Base-by-base conservation (phyloP, 2,329 filamentous ascomycete genomes). In the Xylaria sp. region DNA sequence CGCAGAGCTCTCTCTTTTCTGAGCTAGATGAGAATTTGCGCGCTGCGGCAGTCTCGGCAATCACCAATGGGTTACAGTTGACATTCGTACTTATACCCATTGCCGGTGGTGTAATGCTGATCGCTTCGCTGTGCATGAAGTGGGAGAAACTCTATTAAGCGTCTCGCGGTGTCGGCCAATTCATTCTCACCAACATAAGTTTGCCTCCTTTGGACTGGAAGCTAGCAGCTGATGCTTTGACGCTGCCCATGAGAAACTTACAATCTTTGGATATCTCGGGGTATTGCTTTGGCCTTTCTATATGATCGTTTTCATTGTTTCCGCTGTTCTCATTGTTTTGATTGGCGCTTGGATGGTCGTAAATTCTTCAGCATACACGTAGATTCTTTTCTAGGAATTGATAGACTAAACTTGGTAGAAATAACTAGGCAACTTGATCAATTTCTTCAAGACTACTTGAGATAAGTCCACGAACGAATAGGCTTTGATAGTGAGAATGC, bases 1-100 rank as follows among this genome's bases (percentile, higher is more conserved):
- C 74, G 1, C 73, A 73, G 61, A 77, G 76, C 28, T 52, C 57
- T 3, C 42, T 78, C 28, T 75, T 79, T 46, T 46, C 66, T 28
- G 50, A 62, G 19, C 58, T 78, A 14, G 60, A 57, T n/a, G 64
- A 63, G 5, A 65, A 70, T 28, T 15, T 75, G 17, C 61, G 72
- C 37, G 61, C 49, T 3, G 56, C 57, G 2, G 77, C 75, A 0
- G 65, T 78, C 4, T 54, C 53, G 2, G 78, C 73, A 0, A 74
- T 81, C 45, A 70, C 75, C 1, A 43, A 71, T 7, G 57, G 60
- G 8, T 33, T 66, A 25, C 51, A 63, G 3, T 28, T 40, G 23
- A 58, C 64, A 2, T 60, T 66, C n/a, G 21, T 60, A 9, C 53
- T 66, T 8, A 57, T 63, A 14, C 64, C 57, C 4, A 42, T 61